Conservation (phyloP, 306 rosid genomes). For the Cyclanthera cordifolia region DNA sequence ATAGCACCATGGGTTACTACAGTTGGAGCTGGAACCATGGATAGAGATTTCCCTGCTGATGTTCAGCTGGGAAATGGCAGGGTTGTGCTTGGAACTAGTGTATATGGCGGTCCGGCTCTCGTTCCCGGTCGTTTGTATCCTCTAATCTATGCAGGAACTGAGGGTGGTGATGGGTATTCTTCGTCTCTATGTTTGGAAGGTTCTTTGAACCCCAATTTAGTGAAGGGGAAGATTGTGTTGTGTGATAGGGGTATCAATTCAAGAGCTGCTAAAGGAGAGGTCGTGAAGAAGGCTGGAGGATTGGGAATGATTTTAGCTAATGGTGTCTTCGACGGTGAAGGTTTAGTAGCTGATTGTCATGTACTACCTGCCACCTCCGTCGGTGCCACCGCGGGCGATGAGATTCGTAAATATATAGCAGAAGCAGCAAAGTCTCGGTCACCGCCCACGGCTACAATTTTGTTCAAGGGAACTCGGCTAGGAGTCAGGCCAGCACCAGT, state of each 20-base stretch:
- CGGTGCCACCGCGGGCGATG: conserved; percentile 58
- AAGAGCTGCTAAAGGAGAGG: conserved; percentile 74
- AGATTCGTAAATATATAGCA: conserved; percentile 45
- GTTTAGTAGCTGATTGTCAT: conserved; percentile 81
- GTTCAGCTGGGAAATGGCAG: conserved; percentile 71
- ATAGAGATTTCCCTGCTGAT: conserved; percentile 70
- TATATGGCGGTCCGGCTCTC: conserved; percentile 69
- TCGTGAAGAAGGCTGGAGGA: conserved; percentile 74
- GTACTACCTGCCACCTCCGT: conserved; percentile 73
- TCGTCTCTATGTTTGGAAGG: conserved; percentile 74
- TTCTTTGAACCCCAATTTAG: conserved; percentile 48
- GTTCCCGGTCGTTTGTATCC: conserved; percentile 57
- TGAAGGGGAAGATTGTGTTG: conserved; percentile 56
- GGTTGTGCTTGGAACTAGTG: conserved; percentile 40
- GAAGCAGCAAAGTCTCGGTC: conserved; percentile 19
- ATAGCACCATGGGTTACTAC: conserved; percentile 88
- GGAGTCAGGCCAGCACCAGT: conserved; percentile 79
- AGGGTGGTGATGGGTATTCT: conserved; percentile 63
- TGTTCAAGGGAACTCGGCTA: conserved; percentile 62
- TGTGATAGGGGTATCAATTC: conserved; percentile 86
- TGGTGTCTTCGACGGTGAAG: conserved; percentile 82
- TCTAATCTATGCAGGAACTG: conserved; percentile 56
- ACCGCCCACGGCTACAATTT: conserved; percentile 39
- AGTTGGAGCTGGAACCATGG: conserved; percentile 88
- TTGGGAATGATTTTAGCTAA: conserved; percentile 76